These are phyloP conservation scores for Sutorius australiensis DNA, from an alignment of 768 basidiomycete species.

Conservation along the genomic window DNA sequence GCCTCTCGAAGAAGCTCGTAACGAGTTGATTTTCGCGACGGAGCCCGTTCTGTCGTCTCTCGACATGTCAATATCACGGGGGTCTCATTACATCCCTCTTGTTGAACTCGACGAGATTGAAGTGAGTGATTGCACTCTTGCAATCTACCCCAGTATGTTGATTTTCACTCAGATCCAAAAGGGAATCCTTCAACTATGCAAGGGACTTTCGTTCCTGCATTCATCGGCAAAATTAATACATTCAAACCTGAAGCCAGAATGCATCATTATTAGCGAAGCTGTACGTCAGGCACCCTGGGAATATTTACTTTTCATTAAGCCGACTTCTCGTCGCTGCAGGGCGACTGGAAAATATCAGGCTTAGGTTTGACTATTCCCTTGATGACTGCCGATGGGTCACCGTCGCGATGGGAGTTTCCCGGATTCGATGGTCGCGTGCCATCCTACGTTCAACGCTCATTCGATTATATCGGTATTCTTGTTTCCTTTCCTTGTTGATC, in stretches of 20 bases:
- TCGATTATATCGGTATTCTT: conserved; percentile 84
- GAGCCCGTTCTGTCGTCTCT: conserved; percentile 86
- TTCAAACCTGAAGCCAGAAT: conserved; percentile 84
- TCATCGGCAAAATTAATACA: conserved; percentile 90
- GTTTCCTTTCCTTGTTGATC: not conserved
- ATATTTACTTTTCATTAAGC: not conserved
- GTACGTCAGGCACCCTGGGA: conserved; percentile 42
- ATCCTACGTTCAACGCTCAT: conserved; percentile 80
- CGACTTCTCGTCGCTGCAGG: conserved; percentile 45
- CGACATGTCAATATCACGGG: conserved; percentile 68
- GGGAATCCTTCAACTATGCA: conserved; percentile 89
- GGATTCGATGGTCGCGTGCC: conserved; percentile 81
- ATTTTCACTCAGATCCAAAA: conserved; percentile 74
- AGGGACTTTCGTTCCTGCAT: conserved; percentile 87
- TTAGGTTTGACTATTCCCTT: conserved; percentile 84
- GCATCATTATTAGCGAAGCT: conserved; percentile 83
- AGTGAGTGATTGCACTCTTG: conserved; percentile 39
- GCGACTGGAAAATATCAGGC: conserved; percentile 97
- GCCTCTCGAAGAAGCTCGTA: conserved; percentile 90
- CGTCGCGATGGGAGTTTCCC: conserved; percentile 87
- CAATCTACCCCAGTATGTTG: conserved; percentile 1
- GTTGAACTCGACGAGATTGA: conserved; percentile 96
- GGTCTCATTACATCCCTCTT: conserved; percentile 48
- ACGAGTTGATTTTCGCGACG: conserved; percentile 87
- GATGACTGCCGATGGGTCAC: conserved; percentile 58